A percentile compares a stretch with the other conserved stretches of the same genome.
These are phyloP conservation scores for Nelumbo lutea DNA, from an alignment of 164 flowering plant genomes.

Conservation along the genomic window DNA sequence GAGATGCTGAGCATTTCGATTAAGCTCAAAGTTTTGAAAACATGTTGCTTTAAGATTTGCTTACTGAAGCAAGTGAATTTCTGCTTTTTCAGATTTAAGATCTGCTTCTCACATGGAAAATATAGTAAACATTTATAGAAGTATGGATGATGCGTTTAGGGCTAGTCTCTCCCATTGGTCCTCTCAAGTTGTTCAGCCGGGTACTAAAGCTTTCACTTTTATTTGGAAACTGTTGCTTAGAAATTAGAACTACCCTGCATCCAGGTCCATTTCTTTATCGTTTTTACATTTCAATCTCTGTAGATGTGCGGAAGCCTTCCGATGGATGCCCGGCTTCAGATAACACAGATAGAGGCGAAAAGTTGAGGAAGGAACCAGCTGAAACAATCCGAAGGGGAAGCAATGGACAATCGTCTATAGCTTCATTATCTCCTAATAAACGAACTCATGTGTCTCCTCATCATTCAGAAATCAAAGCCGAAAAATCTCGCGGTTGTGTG, in stretches of 20 bases:
- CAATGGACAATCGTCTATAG: conserved; percentile 1
- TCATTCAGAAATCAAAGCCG: background rate
- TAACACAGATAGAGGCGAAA: background rate
- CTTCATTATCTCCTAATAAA: background rate
- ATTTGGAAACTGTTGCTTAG: background rate
- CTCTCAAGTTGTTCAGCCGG: conserved; percentile 20
- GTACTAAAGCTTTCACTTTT: conserved; percentile 12
- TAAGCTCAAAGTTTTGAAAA: background rate
- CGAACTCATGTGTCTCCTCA: conserved; percentile 9
- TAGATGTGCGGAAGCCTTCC: conserved; percentile 11
- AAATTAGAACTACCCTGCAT: background rate
- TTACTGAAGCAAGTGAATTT: background rate
- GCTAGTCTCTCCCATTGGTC: conserved; percentile 21
- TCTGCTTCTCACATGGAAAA: conserved; percentile 42
- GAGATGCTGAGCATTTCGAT: background rate
- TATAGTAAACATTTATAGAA: conserved; percentile 41
- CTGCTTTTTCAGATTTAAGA: conserved; percentile 36
- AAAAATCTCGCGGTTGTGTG: background rate
- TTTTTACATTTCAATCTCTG: conserved; percentile 1
- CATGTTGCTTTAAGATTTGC: background rate
- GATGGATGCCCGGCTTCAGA: conserved; percentile 1
- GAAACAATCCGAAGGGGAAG: background rate
- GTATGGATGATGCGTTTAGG: conserved; percentile 42
- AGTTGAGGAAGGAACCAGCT: conserved; percentile 1
- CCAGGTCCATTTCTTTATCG: background rate